Conservation (phyloP, 331 rosid species). For the Cydonia oblonga region DNA sequence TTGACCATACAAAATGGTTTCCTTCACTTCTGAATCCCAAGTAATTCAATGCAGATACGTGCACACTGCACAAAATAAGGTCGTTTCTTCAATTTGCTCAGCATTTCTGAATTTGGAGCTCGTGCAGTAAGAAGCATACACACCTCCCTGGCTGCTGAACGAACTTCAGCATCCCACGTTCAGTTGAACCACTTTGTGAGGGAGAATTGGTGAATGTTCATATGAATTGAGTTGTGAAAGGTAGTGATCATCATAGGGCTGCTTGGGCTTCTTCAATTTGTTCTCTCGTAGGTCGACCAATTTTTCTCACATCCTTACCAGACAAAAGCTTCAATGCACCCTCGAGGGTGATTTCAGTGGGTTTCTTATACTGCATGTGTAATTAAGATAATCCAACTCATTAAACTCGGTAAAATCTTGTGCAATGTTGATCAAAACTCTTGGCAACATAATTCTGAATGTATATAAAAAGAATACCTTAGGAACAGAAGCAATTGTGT, state of each 20-base stretch:
- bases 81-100: not conserved
- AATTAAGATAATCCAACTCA: not conserved
- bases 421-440: not conserved
- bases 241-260: slow-evolving; percentile 22
- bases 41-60: not conserved
- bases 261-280: slow-evolving; percentile 39
- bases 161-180: not conserved
- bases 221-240: not conserved
- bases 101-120: not conserved
- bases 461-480: slow-evolving; percentile 16
- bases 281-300: slow-evolving; percentile 60
- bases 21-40: not conserved
- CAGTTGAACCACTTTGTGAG: not conserved
- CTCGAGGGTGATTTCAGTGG: slow-evolving; percentile 48
- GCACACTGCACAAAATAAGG: not conserved
- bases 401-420: not conserved
- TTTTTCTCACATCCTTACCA: slow-evolving; percentile 27
- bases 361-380: slow-evolving; percentile 45
- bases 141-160: not conserved
- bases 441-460: not conserved
- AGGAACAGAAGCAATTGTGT: slow-evolving; percentile 39
- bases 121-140: too few species aligned
- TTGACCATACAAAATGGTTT: not conserved
- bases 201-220: not conserved
- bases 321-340: slow-evolving; percentile 62